These are phyloP conservation scores for Apodospora peruviana DNA, from an alignment of 495 filamentous ascomycete genomes.

Conservation along the genomic window DNA sequence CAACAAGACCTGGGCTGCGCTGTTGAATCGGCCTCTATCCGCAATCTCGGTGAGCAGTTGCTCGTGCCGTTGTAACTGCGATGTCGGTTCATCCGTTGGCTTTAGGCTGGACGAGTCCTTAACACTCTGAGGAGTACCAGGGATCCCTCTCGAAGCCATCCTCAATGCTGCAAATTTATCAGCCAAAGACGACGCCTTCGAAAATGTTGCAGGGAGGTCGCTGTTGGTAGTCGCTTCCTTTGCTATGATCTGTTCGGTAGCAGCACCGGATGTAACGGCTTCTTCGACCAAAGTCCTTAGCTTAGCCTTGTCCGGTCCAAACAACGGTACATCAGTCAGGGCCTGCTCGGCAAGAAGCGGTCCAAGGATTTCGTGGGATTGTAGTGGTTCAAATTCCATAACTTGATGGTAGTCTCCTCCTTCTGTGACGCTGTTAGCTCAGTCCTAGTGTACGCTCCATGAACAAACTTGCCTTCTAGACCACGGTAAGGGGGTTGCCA, in stretches of 20 bases:
- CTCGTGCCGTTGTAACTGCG: conserved; percentile 40
- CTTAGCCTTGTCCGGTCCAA: conserved; percentile 34
- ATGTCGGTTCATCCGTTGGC: conserved; percentile 16
- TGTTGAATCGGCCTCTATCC: conserved; percentile 26
- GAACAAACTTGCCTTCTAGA: conserved; percentile 30
- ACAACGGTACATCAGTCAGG: conserved; percentile 37
- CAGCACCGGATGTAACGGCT: conserved; percentile 15
- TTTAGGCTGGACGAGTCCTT: not conserved
- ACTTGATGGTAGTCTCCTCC: conserved; percentile 36
- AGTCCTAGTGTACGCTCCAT: not conserved
- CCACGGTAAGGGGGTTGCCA: conserved; percentile 42
- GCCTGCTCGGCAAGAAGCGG: conserved; percentile 38
- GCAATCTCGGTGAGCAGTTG: conserved; percentile 44
- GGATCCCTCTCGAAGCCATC: conserved; percentile 17
- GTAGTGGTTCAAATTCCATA: conserved; percentile 40
- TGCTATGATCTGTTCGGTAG: conserved; percentile 19
- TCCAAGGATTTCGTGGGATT: conserved; percentile 36
- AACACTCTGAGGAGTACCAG: not conserved
- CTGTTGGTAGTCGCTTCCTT: conserved; percentile 18
- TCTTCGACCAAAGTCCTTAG: conserved; percentile 28
- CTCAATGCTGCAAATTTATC: conserved; percentile 35
- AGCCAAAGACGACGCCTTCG: conserved; percentile 26
- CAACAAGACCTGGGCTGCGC: conserved; percentile 30
- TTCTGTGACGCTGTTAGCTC: conserved; percentile 24
- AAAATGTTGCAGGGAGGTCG: conserved; percentile 21